phyloP scores from a whole-genome alignment of 2,329 filamentous ascomycete species.

The Chlorencoelia australis region DNA sequence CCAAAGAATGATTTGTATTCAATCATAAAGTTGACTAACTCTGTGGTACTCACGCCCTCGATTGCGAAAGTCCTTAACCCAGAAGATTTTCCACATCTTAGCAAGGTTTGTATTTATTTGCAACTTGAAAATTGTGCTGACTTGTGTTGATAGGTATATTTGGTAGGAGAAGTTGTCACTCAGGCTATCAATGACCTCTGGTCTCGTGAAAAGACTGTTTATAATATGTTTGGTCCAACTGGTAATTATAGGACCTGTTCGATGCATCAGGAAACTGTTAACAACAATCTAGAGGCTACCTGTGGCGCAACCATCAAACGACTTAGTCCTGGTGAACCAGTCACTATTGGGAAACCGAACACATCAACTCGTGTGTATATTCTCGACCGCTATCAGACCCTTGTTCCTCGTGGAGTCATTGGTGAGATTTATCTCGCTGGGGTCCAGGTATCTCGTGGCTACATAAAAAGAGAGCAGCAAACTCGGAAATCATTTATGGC shows the following conservation, averaged over 20 bases:
- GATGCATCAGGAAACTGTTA: constrained; percentile 23
- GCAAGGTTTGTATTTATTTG: background rate
- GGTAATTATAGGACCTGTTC: too few relatives aligned
- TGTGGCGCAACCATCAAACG: constrained; percentile 29
- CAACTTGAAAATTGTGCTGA: too few relatives aligned
- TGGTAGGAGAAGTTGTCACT: constrained; percentile 31
- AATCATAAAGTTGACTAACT: constrained; percentile 2
- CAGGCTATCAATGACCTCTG: constrained; percentile 28
- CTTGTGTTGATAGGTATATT: constrained; percentile 21
- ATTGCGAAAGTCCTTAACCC: constrained; percentile 4
- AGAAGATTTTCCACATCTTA: background rate
- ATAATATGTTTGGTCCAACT: constrained; percentile 37
- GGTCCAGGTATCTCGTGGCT: constrained; percentile 34
- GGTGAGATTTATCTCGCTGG: constrained; percentile 36
- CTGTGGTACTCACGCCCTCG: constrained; percentile 6
- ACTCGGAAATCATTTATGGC: constrained; percentile 26
- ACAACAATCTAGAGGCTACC: too few relatives aligned
- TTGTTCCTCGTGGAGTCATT: constrained; percentile 27
- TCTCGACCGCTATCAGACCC: constrained; percentile 27
- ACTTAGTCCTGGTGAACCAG: constrained; percentile 18
- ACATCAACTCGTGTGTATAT: constrained; percentile 33
- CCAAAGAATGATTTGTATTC: constrained; percentile 3
- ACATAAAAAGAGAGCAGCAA: constrained; percentile 28
- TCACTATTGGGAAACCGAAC: constrained; percentile 31
- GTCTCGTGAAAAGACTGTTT: constrained; percentile 23